These are phyloP conservation scores for Boechera retrofracta DNA, from an alignment of 345 rosid species.

Conservation along the genomic window DNA sequence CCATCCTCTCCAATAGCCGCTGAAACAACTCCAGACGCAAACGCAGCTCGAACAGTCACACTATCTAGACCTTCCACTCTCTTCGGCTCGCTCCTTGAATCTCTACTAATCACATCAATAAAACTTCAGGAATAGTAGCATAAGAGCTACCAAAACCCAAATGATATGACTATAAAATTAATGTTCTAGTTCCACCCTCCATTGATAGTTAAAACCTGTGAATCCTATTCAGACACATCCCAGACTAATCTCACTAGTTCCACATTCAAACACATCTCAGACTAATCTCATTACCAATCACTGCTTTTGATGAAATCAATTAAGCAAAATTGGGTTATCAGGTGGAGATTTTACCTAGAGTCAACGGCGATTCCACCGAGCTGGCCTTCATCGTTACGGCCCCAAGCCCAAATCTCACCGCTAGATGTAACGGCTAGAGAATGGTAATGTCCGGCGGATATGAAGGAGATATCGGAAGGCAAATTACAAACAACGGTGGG, in stretches of 20 bases:
- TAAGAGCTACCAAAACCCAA: slow-evolving; percentile 7
- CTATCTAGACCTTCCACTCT: slow-evolving; percentile 68
- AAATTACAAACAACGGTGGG: slow-evolving; percentile 61
- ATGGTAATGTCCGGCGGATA: slow-evolving; percentile 86
- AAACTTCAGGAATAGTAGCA: background rate
- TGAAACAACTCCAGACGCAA: slow-evolving; percentile 89
- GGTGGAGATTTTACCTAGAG: slow-evolving; percentile 44
- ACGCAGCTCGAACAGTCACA: slow-evolving; percentile 62
- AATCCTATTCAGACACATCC: too few relatives aligned
- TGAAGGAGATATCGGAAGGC: slow-evolving; percentile 58
- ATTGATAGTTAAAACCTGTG: too few relatives aligned
- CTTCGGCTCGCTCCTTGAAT: slow-evolving; percentile 66
- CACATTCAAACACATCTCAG: too few relatives aligned
- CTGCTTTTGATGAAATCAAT: background rate
- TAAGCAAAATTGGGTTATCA: background rate
- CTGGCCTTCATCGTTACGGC: slow-evolving; percentile 82
- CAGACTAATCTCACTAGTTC: background rate
- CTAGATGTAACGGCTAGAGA: slow-evolving; percentile 82
- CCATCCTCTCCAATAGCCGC: slow-evolving; percentile 80
- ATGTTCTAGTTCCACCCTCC: too few relatives aligned
- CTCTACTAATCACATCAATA: slow-evolving; percentile 47
- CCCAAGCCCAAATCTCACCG: slow-evolving; percentile 91
- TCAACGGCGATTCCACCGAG: slow-evolving; percentile 63
- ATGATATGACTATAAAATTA: background rate
- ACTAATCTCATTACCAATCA: background rate